Evolutionary conservation across 371 early-diverging fungal species (phyloP).

Genomic region (Saksenaea oblongispora): DNA sequence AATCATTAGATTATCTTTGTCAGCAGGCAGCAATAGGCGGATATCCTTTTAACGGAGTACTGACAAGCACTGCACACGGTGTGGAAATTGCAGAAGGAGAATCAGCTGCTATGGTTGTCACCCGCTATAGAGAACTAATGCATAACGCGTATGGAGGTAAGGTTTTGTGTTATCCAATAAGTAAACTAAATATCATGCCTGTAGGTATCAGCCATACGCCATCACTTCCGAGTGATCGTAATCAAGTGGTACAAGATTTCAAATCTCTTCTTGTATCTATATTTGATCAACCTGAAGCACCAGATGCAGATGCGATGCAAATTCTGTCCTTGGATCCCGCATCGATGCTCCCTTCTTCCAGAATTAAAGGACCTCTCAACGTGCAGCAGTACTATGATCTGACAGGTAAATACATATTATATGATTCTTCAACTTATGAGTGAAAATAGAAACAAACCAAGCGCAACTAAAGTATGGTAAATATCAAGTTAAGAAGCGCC

Average conservation of each 20-base stretch:
- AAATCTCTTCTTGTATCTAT: constrained; percentile 42
- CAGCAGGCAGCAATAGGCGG: constrained; percentile 55
- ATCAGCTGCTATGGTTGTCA: constrained; percentile 44
- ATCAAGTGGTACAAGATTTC: constrained; percentile 39
- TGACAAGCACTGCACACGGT: constrained; percentile 47
- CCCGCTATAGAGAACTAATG: constrained; percentile 47
- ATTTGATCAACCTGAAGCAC: constrained; percentile 32
- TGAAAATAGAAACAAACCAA: constrained; percentile 48
- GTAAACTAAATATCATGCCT: not conserved
- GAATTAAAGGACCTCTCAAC: constrained; percentile 47
- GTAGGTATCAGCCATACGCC: constrained; percentile 11
- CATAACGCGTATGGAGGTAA: constrained; percentile 53
- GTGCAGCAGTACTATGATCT: constrained; percentile 54
- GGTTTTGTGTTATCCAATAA: not conserved
- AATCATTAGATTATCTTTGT: constrained; percentile 40
- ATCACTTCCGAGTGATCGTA: constrained; percentile 14
- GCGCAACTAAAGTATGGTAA: constrained; percentile 65
- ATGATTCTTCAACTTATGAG: not conserved
- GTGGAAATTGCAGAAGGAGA: constrained; percentile 54
- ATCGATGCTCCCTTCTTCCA: constrained; percentile 39
- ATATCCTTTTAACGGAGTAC: constrained; percentile 52
- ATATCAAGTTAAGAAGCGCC: constrained; percentile 62
- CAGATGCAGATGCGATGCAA: constrained; percentile 25
- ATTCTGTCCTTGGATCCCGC: constrained; percentile 15
- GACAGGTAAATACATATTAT: constrained; percentile 25